These are phyloP conservation scores for Cordyceps tenuipes DNA, from an alignment of 2,329 filamentous ascomycete species.

Conservation along the genomic window DNA sequence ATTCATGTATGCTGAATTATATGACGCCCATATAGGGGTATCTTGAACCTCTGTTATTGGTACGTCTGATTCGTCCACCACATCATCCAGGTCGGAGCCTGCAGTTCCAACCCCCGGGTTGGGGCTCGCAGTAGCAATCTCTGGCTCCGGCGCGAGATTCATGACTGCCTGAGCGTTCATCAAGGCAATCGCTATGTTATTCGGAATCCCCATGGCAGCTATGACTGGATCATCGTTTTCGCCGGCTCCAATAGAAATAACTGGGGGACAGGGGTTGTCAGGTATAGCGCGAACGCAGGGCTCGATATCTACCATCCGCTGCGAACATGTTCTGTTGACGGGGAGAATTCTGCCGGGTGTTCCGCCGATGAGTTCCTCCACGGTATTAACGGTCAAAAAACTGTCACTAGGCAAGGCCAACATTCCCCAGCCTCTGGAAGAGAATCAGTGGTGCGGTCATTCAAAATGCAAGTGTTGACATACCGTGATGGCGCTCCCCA, in stretches of 20 bases:
- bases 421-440: constrained; percentile 39
- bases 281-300: constrained; percentile 15
- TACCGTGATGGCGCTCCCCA: constrained; percentile 21
- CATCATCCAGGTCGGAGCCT: constrained; percentile 8
- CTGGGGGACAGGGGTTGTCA: constrained; percentile 23
- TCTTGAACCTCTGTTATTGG: background rate
- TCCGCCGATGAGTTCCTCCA: constrained; percentile 27
- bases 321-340: background rate
- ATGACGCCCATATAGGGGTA: too few relatives aligned
- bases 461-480: background rate
- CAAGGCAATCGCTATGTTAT: too few relatives aligned
- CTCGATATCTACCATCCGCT: constrained; percentile 21
- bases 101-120: background rate
- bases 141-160: background rate
- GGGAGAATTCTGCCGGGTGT: constrained; percentile 15
- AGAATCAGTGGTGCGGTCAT: background rate
- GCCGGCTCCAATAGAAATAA: background rate
- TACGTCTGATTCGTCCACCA: constrained; percentile 1
- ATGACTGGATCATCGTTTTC: too few relatives aligned
- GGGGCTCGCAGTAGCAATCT: background rate
- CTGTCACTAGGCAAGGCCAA: constrained; percentile 35
- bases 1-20: background rate
- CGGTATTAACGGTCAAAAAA: constrained; percentile 30
- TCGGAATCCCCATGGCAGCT: too few relatives aligned
- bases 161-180: background rate